Evolutionary conservation across 345 rosid species (phyloP).

Genomic region (Toxicodendron radicans): DNA sequence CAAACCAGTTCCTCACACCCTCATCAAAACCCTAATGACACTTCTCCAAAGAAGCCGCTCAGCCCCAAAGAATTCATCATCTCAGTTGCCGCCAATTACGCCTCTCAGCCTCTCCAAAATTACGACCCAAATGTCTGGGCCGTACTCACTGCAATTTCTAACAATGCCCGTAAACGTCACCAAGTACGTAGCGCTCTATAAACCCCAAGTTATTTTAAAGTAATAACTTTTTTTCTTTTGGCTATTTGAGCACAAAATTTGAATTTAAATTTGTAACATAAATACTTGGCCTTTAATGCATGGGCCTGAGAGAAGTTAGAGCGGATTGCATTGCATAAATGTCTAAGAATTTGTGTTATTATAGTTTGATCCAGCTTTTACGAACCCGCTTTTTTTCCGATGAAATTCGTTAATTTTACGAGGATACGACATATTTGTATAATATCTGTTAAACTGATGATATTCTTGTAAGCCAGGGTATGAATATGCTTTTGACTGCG

Average conservation of each 20-base stretch:
- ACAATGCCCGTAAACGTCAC: slow-evolving; percentile 70
- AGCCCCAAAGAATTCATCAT: slow-evolving; percentile 48
- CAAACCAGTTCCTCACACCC: slow-evolving; percentile 30
- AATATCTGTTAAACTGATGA: slow-evolving; percentile 17
- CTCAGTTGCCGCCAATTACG: slow-evolving; percentile 59
- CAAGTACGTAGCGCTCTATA: slow-evolving; percentile 43
- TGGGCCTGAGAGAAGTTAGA: too few species aligned
- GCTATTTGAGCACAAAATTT: too few species aligned
- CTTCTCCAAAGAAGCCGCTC: slow-evolving; percentile 35
- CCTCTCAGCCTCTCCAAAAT: slow-evolving; percentile 70
- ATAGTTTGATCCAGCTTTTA: too few species aligned
- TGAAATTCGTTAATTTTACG: neutral
- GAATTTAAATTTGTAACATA: too few species aligned
- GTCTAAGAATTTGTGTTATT: too few species aligned
- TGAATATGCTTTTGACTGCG: slow-evolving; percentile 66
- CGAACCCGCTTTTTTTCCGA: too few species aligned
- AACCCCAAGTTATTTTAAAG: slow-evolving; percentile 16
- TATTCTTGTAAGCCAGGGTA: slow-evolving; percentile 48
- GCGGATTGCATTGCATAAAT: too few species aligned
- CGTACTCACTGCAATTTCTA: slow-evolving; percentile 85
- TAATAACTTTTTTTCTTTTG: too few species aligned
- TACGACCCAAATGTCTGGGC: slow-evolving; percentile 80
- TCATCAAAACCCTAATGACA: slow-evolving; percentile 28
- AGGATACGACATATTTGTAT: neutral
- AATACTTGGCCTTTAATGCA: too few species aligned